Percentiles rank a stretch among this genome's conserved stretches.
Conservation (phyloP, 768 basidiomycete species). For the Suillus plorans region DNA sequence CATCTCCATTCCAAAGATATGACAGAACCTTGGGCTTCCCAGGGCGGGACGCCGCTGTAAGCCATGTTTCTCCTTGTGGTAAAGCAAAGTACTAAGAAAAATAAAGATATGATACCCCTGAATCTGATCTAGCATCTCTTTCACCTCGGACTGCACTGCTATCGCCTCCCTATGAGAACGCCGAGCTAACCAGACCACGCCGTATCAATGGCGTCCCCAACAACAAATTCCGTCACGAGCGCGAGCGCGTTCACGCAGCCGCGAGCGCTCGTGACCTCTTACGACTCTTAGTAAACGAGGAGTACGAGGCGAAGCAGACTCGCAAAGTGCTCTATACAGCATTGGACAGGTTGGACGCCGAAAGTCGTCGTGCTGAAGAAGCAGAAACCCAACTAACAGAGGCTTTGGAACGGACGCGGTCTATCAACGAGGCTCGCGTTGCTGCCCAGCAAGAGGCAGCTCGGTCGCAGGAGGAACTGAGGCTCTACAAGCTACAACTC, state of each 20-base stretch:
- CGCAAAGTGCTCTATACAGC: constrained; percentile 37
- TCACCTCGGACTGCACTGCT: constrained; percentile 30
- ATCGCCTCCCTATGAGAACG: constrained; percentile 23
- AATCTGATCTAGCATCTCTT: constrained; percentile 26
- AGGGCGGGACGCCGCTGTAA: constrained; percentile 17
- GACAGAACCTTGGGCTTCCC: constrained; percentile 25
- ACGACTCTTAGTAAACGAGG: constrained; percentile 37
- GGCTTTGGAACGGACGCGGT: constrained; percentile 25
- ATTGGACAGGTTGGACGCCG: constrained; percentile 38
- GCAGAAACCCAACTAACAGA: constrained; percentile 35
- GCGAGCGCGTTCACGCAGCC: constrained; percentile 34
- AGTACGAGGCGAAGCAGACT: constrained; percentile 40
- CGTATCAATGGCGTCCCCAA: constrained; percentile 30
- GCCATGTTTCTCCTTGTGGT: constrained; percentile 10
- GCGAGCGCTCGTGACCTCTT: constrained; percentile 31
- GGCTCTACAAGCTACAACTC: constrained; percentile 57
- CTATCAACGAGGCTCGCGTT: constrained; percentile 32
- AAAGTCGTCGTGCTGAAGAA: constrained; percentile 35
- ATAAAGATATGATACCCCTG: constrained; percentile 19
- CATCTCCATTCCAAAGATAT: constrained; percentile 14
- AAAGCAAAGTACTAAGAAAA: constrained; percentile 4
- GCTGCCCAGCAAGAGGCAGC: constrained; percentile 29
- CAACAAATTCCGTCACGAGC: constrained; percentile 31
- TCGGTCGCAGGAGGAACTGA: constrained; percentile 46
- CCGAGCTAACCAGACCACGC: constrained; percentile 1